Percentiles rank a stretch among this genome's conserved stretches.
phyloP scores from a whole-genome alignment of 2,329 filamentous ascomycete species.

The Fusarium miscanthi region DNA sequence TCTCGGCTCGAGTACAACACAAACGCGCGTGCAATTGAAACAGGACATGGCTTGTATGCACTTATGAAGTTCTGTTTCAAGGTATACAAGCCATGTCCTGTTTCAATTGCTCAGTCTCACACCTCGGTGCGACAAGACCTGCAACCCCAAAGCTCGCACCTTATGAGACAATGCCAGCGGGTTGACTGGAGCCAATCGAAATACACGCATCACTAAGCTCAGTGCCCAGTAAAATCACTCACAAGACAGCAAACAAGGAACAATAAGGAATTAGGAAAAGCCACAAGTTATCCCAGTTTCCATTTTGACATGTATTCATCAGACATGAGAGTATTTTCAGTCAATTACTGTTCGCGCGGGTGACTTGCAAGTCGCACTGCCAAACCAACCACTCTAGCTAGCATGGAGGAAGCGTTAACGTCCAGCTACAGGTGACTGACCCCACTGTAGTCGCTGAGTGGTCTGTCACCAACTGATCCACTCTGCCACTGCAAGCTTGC shows the following conservation, averaged over 20 bases:
- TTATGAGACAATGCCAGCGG: background rate
- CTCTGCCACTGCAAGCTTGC: background rate
- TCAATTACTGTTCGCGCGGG: fast-evolving
- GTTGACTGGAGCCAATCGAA: background rate
- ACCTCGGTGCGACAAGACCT: no score
- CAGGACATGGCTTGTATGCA: no score
- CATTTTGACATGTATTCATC: fast-evolving
- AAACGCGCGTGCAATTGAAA: background rate
- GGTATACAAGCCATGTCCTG: fast-evolving
- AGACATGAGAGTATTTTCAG: fast-evolving
- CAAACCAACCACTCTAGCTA: background rate
- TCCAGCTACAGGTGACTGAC: background rate
- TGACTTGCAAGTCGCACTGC: background rate
- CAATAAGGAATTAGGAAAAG: fast-evolving
- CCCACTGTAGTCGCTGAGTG: background rate
- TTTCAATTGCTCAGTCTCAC: background rate
- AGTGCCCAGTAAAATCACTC: background rate
- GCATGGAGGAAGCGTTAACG: background rate
- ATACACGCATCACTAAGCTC: background rate
- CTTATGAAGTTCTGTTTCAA: no score
- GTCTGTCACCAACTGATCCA: background rate
- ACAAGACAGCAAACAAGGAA: no score
- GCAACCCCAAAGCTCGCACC: background rate
- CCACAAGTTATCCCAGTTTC: fast-evolving
- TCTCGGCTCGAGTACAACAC: background rate